Evolutionary conservation across 2,329 filamentous ascomycete genomes (phyloP).

Genomic region (Xylaria sp.): DNA sequence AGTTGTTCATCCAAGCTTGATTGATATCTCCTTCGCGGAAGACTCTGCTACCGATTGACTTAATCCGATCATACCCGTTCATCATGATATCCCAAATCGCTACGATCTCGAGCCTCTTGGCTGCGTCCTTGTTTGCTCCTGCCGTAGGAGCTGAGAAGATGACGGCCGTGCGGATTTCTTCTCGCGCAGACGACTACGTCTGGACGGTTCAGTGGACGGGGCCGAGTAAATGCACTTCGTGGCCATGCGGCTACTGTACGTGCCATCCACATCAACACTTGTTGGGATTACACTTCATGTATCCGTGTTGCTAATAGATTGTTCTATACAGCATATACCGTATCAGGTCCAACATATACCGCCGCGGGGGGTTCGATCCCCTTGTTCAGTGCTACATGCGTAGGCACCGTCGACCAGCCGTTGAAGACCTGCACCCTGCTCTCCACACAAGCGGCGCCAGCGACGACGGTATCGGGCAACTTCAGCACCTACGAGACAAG

Average conservation of each 20-base stretch:
- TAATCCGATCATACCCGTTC: neutral
- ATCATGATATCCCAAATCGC: slow-evolving; percentile 26
- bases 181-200: slow-evolving; percentile 32
- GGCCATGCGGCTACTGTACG: slow-evolving; percentile 40
- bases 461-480: slow-evolving; percentile 32
- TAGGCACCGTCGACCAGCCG: slow-evolving; percentile 37
- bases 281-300: neutral
- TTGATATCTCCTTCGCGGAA: neutral
- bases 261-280: neutral
- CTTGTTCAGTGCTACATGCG: slow-evolving; percentile 28
- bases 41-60: neutral
- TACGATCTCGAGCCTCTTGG: slow-evolving; percentile 23
- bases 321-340: slow-evolving; percentile 28
- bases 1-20: neutral
- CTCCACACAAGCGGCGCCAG: slow-evolving; percentile 8
- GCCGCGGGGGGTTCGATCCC: slow-evolving; percentile 27
- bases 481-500: slow-evolving; percentile 41
- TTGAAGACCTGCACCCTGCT: slow-evolving; percentile 27
- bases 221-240: slow-evolving; percentile 26
- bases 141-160: slow-evolving; percentile 15
- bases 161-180: slow-evolving; percentile 13
- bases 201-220: slow-evolving; percentile 39
- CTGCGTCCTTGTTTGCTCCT: slow-evolving; percentile 16
- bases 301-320: slow-evolving; percentile 11
- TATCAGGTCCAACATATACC: slow-evolving; percentile 31